Base-by-base conservation (phyloP, 2,329 filamentous ascomycete genomes). In the Fusarium sp. region DNA sequence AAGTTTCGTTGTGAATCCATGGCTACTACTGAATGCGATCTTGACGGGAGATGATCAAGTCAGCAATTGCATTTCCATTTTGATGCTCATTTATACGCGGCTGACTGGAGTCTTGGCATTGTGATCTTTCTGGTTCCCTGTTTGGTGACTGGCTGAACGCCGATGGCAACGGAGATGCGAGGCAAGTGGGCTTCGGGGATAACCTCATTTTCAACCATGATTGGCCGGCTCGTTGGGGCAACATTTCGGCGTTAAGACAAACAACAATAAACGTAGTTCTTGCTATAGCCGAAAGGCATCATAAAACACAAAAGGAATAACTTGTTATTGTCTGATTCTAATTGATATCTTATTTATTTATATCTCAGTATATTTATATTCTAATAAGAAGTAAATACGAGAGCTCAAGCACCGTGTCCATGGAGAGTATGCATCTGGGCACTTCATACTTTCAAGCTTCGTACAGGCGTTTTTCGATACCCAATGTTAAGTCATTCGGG, bases 131-230 rank as follows among this genome's bases (percentile, higher is more conserved):
- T 15, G 11, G 5, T 49, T 28, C 7, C 7, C 7, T 19, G 8
- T 9, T 13, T 44, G 11, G 16, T 15, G 6, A 6, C 7, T 1
- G 5, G 11, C 47, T 33, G n/a, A 67, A 38, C 10, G 42, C 65
- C 56, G 56, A 63, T 43, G 23, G 15, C 3, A 43, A 42, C 23
- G 28, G 43, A 11, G 28, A 37, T 64, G 37, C 54, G 65, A 69
- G n/a, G 59, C 30, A 28, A 30, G 52, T 59, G 67, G 52, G 9
- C 15, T 69, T 69, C 67, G 67, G 67, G 42, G 67, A 69, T 69
- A 69, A 69, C 9, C 8, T 16, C 23, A 38, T 18, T 11, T 4
- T 5, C 7, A 38, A 5, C 8, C 21, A 9, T 23, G 32, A 69
- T 70, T 69, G 67, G 66, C 9, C 21, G 7, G 21, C 16, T 44